Evolutionary conservation across 139 green algal genomes (phyloP), one percentile per base, ranked within the genome.

Genomic region (Edaphochlamys debaryana): DNA sequence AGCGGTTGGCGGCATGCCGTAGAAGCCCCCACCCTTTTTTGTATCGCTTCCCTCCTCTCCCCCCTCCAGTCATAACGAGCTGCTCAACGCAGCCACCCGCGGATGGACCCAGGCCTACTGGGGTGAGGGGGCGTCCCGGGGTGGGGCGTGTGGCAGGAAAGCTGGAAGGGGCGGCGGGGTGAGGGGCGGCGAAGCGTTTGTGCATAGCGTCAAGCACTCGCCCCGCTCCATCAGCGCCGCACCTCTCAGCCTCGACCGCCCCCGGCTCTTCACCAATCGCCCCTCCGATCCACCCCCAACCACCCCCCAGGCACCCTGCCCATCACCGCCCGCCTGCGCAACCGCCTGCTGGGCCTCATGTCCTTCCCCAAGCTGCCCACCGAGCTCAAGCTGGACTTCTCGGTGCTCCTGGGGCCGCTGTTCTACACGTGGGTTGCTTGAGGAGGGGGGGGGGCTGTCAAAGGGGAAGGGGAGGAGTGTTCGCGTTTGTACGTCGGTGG

Each of bases 321-420:
- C 67, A 78, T 67, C 36, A 13, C 17, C 22, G 23, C 45, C 42
- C 42, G 32, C 76, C 32, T 72, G 4, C 75, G 75, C n/a, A 81
- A 81, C 75, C 54, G 32, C 38, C 84, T 94, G 71, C 38, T 90
- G 50, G 90, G 85, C 29, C 40, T 94, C 25, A 91, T 91, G 85
- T 83, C 92, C 41, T 87, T 90, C 34, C 93, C 92, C 48, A 94
- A 93, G 84, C 63, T 62, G 19, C 80, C 41, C n/a, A 92, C 80
- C n/a, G 81, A 72, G 23, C 77, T 97, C 30, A 82, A 66, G 30
- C 82, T 98, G 17, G 93, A 98, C 86, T 95, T 98, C 79, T 82
- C 78, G n/a, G 90, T 87, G 0, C 79, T 98, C 4, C 85, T 98
- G 50, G 94, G 94, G 2, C 93, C 94, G 1, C 86, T 97, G 20